Base-by-base conservation (phyloP, 1,284 basidiomycete species). In the Lentinus polychrous region DNA sequence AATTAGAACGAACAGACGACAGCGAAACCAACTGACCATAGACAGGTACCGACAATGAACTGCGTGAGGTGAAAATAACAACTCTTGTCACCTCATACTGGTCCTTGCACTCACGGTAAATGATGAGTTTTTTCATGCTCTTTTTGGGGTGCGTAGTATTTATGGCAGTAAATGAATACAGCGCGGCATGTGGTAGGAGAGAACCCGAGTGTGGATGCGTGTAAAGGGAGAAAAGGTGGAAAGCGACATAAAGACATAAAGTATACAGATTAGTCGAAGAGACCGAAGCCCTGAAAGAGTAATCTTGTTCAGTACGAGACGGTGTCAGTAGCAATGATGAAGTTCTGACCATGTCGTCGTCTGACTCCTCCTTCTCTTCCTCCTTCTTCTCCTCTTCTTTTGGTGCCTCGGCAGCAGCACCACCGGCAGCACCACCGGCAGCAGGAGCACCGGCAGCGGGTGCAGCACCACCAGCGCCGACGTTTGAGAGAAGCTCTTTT, bases 401-500 rank as follows among this genome's bases (percentile, higher is more conserved):
- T 57, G 79, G 79, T 54, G 74, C 82, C 23, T 74, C 78, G 50
- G 77, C 79, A 49, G 76, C 79, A 37, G 74, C 81, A 46, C 74
- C 81, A 43, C 70, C 83, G 57, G 70, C 86, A 50, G 70, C 82
- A 49, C 69, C 76, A 38, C 70, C 75, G 40, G 71, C 72, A 41
- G 76, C 70, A 46, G 69, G 75, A 54, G 66, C 78, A 57, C 76
- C 83, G 51, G 81, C 80, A 43, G 83, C 83, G 51, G 87, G 84
- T 60, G 81, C 86, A 60, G 79, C 92, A 62, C 88, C 88, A 58
- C 89, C 87, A 46, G 86, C 75, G 61, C 91, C 89, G 57, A 95
- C 86, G 74, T 92, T 94, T 57, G 89, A 90, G 53, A 97, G 80
- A 57, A 99, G 77, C 48, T 95, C 93, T 75, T 94, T 97, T 65